These are phyloP conservation scores for Venturia asperata DNA, from an alignment of 2,329 filamentous ascomycete genomes.

Conservation along the genomic window DNA sequence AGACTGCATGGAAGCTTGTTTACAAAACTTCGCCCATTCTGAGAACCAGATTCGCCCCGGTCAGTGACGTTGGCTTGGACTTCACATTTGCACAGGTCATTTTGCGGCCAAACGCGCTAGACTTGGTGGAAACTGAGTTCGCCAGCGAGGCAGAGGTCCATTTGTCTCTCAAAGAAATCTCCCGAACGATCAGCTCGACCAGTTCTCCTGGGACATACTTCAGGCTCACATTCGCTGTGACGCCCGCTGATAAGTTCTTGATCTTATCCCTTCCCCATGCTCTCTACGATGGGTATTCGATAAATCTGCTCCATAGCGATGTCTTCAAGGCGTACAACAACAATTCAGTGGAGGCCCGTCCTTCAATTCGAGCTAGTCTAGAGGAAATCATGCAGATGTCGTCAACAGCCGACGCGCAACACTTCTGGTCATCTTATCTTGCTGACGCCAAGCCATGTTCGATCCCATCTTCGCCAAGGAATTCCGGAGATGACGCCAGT, in stretches of 20 bases:
- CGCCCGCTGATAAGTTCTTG: conserved; percentile 36
- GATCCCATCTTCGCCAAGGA: neutral
- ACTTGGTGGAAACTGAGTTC: conserved; percentile 30
- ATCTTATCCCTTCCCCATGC: conserved; percentile 74
- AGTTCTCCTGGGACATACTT: conserved; percentile 24
- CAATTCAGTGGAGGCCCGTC: conserved; percentile 33
- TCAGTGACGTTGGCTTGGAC: conserved; percentile 54
- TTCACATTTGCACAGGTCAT: conserved; percentile 52
- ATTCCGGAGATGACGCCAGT: conserved; percentile 17
- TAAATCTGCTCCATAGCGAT: conserved; percentile 65
- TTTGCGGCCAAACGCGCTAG: conserved; percentile 24
- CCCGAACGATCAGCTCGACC: conserved; percentile 28
- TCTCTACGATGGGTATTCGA: conserved; percentile 83
- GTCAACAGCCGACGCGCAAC: conserved; percentile 41
- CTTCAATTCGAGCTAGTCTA: conserved; percentile 49
- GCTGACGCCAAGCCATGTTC: conserved; percentile 27
- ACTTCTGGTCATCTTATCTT: conserved; percentile 68
- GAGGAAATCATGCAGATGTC: conserved; percentile 43
- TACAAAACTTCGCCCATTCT: conserved; percentile 60
- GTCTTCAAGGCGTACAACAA: conserved; percentile 58
- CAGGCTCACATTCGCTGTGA: conserved; percentile 35
- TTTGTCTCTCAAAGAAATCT: conserved; percentile 28
- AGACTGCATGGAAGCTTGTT: conserved; percentile 55
- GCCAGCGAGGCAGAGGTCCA: conserved; percentile 27
- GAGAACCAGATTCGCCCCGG: conserved; percentile 62